These are phyloP conservation scores for Diaporthe aspalathi DNA, from an alignment of 2,329 filamentous ascomycete species.

Conservation along the genomic window DNA sequence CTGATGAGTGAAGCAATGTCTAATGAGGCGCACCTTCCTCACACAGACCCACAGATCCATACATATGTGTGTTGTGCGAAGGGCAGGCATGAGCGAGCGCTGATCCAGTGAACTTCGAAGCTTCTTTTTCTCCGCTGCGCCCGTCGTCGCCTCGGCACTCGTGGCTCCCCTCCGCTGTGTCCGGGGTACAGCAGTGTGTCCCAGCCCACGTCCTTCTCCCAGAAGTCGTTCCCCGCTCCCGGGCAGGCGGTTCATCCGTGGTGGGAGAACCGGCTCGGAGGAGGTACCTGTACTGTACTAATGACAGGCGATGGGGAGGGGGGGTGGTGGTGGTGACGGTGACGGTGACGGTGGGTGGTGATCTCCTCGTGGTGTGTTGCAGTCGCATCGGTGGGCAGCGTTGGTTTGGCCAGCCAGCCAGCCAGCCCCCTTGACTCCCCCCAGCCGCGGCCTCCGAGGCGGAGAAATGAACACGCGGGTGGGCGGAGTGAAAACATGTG, in stretches of 20 bases:
- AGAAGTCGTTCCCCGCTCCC: conserved; percentile 4
- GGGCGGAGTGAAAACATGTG: neutral
- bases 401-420: conserved; percentile 1
- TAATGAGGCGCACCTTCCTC: neutral
- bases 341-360: neutral
- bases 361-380: conserved; percentile 21
- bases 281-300: neutral
- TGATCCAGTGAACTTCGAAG: neutral
- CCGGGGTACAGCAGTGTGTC: conserved; percentile 2
- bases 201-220: neutral
- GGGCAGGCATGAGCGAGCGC: neutral
- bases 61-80: no score
- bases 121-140: conserved; percentile 13
- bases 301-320: neutral
- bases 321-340: no score
- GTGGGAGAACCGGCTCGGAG: neutral
- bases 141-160: conserved; percentile 1
- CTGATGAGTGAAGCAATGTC: neutral
- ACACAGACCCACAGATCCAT: neutral
- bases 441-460: conserved; percentile 29
- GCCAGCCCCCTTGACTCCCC: neutral
- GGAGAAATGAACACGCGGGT: neutral
- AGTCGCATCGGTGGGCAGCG: neutral
- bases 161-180: no score
- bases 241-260: conserved; percentile 1